Base-by-base conservation (phyloP, 2,329 filamentous ascomycete genomes). In the Epicoccum sorghinum region DNA sequence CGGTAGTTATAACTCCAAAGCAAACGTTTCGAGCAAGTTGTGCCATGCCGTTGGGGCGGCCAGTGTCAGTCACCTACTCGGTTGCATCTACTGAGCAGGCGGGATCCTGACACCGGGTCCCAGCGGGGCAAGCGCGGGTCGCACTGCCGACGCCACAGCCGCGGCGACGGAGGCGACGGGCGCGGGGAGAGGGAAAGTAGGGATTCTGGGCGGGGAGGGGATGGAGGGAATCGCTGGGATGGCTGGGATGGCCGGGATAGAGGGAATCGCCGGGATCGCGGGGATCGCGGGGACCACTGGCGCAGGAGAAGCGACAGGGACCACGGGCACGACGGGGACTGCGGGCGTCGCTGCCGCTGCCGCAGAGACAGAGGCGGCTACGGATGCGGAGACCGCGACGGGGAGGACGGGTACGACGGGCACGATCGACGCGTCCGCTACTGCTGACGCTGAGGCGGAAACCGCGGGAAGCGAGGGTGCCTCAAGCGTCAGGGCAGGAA, bases 401-500 rank as follows among this genome's bases (percentile, higher is more conserved):
- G n/a, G 24, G 8, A 14, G n/a, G 22, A 43, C 32, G 4, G 49
- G 42, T 4, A 36, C 14, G 12, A 52, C 14, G 10, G 47, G 47
- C 6, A 30, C n/a, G 10, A 49, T 10, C 2, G 46, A 32, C 7
- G 27, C 36, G 9, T 23, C 30, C 8, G 29, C 36, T 13, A 42
- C 8, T 12, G 30, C 42, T 5, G 49, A 41, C 1, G 24, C 7
- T 14, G 33, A 8, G 29, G 10, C n/a, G 3, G 45, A 30, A 6
- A 25, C 29, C 13, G 4, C 23, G 4, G 7, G 29, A 4, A 25
- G 7, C 7, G 38, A 12, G 3, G 23, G 5, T 18, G 39, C 32
- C 10, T 42, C 47, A 3, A 49, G 39, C n/a, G 47, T 49, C 30
- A 49, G 24, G n/a, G 47, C 47, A 5, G 47, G 39, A 3, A 50